Evolutionary conservation across 768 basidiomycete species (phyloP), one percentile per base, ranked within the genome.

Genomic region (Pleurotus pulmonarius): DNA sequence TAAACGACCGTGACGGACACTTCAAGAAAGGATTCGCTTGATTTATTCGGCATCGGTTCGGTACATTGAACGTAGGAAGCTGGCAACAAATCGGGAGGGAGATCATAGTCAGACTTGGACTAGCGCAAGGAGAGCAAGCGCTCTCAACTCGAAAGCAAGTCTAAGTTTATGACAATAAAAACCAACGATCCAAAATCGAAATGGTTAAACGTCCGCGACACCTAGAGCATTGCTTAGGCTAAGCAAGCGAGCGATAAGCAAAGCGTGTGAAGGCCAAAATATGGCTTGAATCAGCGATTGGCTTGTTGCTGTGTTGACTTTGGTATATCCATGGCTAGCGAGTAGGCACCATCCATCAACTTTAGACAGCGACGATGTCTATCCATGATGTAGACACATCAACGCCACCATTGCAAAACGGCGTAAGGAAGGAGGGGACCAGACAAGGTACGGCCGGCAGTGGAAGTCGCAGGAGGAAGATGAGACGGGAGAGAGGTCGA

Each of bases 381-480:
- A 25, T 15, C 46, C 46, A 24, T 25, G 46, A 25, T 24, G 46
- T 24, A 25, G n/a, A 22, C 41, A 22, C 41, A 47, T 25, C 18
- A 25, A 24, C 22, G 22, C 46, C 46, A 47, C 46, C 29, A 20
- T 20, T 20, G 46, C 12, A 16, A 47, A 11, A 8, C 43, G 16
- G 43, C 22, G 15, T 20, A 29, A 25, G 49, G 49, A 51, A 51
- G 34, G 16, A 34, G 37, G 51, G 51, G 11, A 7, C 51, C 51
- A 39, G 39, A 15, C 15, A 49, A 49, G 48, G 34, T 49, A 29
- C 48, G 48, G 48, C 48, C 48, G 25, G 48, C 29, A 34, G 48
- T 15, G 15, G 26, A n/a, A 16, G 20, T n/a, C 25, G 25, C 12
- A 34, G 20, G 26, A 18, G 20, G 29, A 26, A 26, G 48, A 47